A percentile compares a stretch with the other conserved stretches of the same genome.
Conservation (phyloP, 2,329 filamentous ascomycete species). For the Macrophomina pseudophaseolina region DNA sequence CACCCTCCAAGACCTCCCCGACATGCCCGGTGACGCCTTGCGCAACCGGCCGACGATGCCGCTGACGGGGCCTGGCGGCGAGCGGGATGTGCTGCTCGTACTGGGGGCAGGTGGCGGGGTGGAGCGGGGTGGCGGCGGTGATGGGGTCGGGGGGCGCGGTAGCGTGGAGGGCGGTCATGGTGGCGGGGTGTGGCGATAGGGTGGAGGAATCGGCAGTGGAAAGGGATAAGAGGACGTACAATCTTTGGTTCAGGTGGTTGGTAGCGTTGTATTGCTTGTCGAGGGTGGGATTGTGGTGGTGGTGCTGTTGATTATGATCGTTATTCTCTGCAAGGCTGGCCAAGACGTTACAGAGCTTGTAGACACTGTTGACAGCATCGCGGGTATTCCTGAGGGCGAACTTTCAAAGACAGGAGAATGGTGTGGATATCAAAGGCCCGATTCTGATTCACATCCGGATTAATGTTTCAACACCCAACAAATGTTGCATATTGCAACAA, state of each 20-base stretch:
- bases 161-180: background rate
- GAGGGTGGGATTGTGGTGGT: no score
- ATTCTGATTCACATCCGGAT: no score
- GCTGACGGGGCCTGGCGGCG: slow-evolving; percentile 23
- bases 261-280: background rate
- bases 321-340: no score
- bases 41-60: slow-evolving; percentile 31
- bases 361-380: no score
- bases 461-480: no score
- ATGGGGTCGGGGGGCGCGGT: background rate
- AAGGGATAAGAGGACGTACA: background rate
- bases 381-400: no score
- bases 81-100: background rate
- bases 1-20: slow-evolving; percentile 35
- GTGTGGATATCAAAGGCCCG: no score
- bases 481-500: no score
- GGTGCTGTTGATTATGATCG: no score
- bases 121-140: background rate
- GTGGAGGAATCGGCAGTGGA: background rate
- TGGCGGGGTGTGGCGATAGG: background rate
- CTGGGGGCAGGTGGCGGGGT: background rate
- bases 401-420: no score
- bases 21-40: slow-evolving; percentile 32
- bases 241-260: background rate
- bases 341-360: no score